phyloP scores from a whole-genome alignment of 352 stramenopile species.

The Pythium vanterpoolii region DNA sequence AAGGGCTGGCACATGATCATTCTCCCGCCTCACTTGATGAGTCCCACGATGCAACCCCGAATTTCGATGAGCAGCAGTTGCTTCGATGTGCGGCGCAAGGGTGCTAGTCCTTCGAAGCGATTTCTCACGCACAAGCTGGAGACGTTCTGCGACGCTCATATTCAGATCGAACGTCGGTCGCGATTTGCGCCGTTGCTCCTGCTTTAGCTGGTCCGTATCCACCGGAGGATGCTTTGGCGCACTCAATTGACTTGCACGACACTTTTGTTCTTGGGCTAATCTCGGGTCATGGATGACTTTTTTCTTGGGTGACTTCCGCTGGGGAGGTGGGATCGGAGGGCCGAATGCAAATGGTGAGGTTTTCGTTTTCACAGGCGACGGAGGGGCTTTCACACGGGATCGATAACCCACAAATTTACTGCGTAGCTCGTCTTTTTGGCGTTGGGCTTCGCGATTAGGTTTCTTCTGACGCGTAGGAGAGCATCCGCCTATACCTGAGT shows the following conservation, averaged over 20 bases:
- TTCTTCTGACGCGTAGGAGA: conserved; percentile 28
- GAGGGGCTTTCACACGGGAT: conserved; percentile 55
- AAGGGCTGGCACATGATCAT: conserved; percentile 5
- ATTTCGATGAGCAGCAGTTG: neutral
- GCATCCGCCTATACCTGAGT: neutral
- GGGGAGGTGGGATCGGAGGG: conserved; percentile 29
- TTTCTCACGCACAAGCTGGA: conserved; percentile 55
- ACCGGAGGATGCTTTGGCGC: conserved; percentile 59
- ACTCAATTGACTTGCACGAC: conserved; percentile 54
- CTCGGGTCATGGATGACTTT: conserved; percentile 26
- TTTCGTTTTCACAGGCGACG: conserved; percentile 48
- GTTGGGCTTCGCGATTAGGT: conserved; percentile 54
- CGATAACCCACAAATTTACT: conserved; percentile 57
- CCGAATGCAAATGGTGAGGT: conserved; percentile 53
- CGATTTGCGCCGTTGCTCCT: conserved; percentile 61
- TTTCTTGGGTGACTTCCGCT: conserved; percentile 39
- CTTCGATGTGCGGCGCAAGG: conserved; percentile 2
- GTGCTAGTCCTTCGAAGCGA: conserved; percentile 30
- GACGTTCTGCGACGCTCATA: conserved; percentile 62
- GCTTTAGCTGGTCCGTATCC: conserved; percentile 49
- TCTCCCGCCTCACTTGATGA: neutral
- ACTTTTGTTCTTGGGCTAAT: conserved; percentile 48
- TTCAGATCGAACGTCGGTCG: conserved; percentile 52
- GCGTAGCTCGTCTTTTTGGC: conserved; percentile 62
- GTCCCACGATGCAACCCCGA: neutral